A percentile compares a stretch with the other conserved stretches of the same genome.
Evolutionary conservation across 108 stramenopile genomes (phyloP).

Genomic region (Aureococcus anophagefferens): DNA sequence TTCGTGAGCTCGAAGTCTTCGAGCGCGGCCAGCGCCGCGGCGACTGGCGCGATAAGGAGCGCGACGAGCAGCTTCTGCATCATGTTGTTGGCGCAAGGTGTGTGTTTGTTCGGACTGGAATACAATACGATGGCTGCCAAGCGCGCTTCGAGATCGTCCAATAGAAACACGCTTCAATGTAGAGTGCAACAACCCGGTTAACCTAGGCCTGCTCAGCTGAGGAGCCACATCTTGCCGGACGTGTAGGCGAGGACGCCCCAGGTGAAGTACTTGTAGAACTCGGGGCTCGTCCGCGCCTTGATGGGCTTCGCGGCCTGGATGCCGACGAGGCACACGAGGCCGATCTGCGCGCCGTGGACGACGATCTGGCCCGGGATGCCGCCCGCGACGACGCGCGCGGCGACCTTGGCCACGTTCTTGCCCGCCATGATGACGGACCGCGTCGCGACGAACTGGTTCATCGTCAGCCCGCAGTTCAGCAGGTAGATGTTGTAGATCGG

Average conservation of each 20-base stretch:
- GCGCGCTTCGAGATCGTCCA: no score
- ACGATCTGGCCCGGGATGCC: neutral
- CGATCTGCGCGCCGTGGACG: neutral
- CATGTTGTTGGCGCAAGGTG: no score
- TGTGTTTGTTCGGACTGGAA: no score
- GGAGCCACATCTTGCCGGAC: neutral
- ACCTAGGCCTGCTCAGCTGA: no score
- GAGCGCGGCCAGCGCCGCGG: no score
- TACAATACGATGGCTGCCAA: no score
- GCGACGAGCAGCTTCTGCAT: no score
- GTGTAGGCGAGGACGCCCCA: neutral
- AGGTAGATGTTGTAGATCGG: neutral
- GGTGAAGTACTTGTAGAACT: neutral
- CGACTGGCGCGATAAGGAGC: no score
- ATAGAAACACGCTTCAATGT: no score
- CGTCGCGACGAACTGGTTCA: conserved; percentile 1
- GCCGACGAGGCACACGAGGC: neutral
- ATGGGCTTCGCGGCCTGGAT: neutral
- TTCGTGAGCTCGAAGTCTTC: no score
- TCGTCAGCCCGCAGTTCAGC: neutral
- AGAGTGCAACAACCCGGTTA: no score
- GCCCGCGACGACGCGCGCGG: neutral
- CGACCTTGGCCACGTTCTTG: neutral
- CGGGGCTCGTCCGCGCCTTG: neutral
- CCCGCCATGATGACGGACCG: neutral